phyloP scores from a whole-genome alignment of 306 rosid species.

The Inga laurina region DNA sequence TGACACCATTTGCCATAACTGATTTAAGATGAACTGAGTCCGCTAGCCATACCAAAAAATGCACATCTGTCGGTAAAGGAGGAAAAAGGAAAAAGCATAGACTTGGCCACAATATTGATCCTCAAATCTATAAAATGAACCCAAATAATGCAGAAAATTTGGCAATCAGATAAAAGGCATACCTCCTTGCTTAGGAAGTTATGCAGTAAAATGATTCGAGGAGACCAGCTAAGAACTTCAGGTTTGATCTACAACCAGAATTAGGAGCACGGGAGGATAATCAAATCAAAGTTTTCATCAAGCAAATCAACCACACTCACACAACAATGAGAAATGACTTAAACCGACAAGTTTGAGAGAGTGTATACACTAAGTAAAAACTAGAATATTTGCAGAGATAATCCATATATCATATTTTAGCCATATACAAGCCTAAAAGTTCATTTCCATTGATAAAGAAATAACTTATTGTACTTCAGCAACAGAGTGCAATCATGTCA shows the following conservation, averaged over 20 bases:
- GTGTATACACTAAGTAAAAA: conserved; percentile 18
- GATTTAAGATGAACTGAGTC: background rate
- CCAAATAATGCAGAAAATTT: conserved; percentile 17
- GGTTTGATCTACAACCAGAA: conserved; percentile 72
- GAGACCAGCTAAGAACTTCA: conserved; percentile 92
- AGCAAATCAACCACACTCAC: conserved; percentile 17
- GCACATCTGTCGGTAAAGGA: background rate
- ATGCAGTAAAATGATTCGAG: conserved; percentile 85
- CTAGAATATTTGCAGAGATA: conserved; percentile 23
- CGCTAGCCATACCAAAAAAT: background rate
- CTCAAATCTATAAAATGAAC: background rate
- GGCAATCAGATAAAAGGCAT: conserved; percentile 28
- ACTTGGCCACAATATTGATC: background rate
- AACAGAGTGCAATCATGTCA: too few species aligned
- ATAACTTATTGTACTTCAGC: background rate
- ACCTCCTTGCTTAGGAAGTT: conserved; percentile 90
- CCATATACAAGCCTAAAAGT: background rate
- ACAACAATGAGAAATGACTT: conserved; percentile 14
- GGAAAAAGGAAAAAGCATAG: background rate
- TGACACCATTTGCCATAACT: background rate
- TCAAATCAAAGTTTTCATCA: conserved; percentile 23
- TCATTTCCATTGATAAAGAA: background rate
- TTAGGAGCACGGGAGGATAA: conserved; percentile 10
- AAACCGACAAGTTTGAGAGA: background rate
- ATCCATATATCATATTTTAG: too few species aligned